Base-by-base conservation (phyloP, 2,329 filamentous ascomycete genomes). In the Penicillium freii region DNA sequence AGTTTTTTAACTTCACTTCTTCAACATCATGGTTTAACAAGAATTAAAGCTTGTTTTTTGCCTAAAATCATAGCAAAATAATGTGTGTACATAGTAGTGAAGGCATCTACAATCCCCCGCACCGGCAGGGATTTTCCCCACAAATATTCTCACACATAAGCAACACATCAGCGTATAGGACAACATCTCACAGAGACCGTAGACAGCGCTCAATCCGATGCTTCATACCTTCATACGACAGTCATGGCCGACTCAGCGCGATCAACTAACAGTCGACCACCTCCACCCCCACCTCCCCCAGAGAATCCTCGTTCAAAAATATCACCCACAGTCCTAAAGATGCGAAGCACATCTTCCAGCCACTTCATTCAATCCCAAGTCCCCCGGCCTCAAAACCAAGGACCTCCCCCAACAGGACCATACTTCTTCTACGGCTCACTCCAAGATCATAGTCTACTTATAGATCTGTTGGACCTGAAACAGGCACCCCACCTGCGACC, bases 361-460 rank as follows among this genome's bases (percentile, higher is more conserved):
- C 44, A 38, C 27, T 55, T 50, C 33, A 43, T 38, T n/a, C 23
- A 34, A 7, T 9, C 23, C 23, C 25, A 51, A 29, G 4, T 7
- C 9, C 13, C 7, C 9, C 34, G 31, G 5, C 11, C 36, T 44
- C 19, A 15, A 43, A 9, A 13, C 6, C 2, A 31, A 33, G 38
- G 44, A 1, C 54, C 47, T 38, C 19, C 53, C 5, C 65, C 59
- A 25, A 51, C 47, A 45, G 58, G 57, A 13, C 57, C 45, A 17
- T 73, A 70, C 47, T 74, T 74, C 61, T 74, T 74, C 62, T 73
- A 73, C 50, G 69, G 71, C 27, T 66, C 69, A 5, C 60, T 75
- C 4, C 60, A 64, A 39, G 66, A 72, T 27, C 63, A 69, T 2
- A 54, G 38, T 17, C 62, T 66, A 33, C 60, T 70, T 1, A 36